These are phyloP conservation scores for Zasmidium cellare DNA, from an alignment of 2,329 filamentous ascomycete species.

Conservation along the genomic window DNA sequence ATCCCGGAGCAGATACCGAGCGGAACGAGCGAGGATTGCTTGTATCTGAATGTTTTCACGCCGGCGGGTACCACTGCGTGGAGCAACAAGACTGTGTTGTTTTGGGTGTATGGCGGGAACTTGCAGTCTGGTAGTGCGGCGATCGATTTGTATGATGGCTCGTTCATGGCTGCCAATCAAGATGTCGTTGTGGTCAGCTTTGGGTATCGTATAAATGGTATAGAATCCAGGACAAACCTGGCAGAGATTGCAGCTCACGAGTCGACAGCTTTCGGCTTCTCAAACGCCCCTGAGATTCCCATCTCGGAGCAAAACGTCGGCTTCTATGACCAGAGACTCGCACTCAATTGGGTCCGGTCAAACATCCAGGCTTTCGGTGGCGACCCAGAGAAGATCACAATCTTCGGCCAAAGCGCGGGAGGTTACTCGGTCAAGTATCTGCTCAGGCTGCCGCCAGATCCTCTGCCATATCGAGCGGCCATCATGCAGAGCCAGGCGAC, in stretches of 20 bases:
- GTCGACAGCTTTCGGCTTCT: not conserved
- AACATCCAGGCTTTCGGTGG: conserved; percentile 34
- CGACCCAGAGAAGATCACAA: conserved; percentile 26
- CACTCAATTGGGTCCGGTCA: conserved; percentile 30
- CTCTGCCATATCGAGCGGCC: conserved; percentile 8
- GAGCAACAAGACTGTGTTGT: not conserved
- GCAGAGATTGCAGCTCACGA: not conserved
- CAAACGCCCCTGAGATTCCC: not conserved
- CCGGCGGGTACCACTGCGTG: not conserved
- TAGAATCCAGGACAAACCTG: not conserved
- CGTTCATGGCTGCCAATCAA: not conserved
- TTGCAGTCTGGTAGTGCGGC: not conserved
- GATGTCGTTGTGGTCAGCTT: conserved; percentile 1
- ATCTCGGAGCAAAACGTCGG: conserved; percentile 17
- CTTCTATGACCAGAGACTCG: conserved; percentile 30
- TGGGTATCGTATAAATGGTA: conserved; percentile 1
- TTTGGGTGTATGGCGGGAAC: not conserved
- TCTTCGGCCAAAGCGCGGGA: conserved; percentile 23
- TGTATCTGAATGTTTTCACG: conserved; percentile 1
- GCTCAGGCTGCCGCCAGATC: not conserved
- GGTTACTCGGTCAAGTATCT: conserved; percentile 11
- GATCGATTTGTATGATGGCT: not conserved
- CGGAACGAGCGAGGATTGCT: not conserved
- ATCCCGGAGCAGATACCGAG: not conserved
- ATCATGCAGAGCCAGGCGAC: conserved; percentile 10